A percentile compares a stretch with the other conserved stretches of the same genome.
phyloP scores from a whole-genome alignment of 805 yeast genomes.

The Candida schatavii region DNA sequence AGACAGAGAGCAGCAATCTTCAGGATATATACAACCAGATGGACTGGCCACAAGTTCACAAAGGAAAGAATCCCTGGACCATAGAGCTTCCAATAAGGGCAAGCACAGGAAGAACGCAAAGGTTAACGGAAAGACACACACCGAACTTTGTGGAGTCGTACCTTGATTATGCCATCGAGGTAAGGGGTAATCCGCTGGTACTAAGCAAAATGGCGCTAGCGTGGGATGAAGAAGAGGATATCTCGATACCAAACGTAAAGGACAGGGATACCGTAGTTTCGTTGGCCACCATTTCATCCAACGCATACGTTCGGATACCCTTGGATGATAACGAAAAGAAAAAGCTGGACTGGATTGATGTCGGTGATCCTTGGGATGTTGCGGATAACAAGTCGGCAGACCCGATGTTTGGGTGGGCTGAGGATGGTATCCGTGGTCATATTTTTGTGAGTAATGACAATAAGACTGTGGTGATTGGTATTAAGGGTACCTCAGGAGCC shows the following conservation, averaged over 20 bases:
- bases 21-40: constrained; percentile 17
- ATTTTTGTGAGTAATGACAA: constrained; percentile 63
- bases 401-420: constrained; percentile 82
- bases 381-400: constrained; percentile 56
- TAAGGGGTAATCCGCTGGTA: constrained; percentile 34
- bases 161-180: constrained; percentile 51
- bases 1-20: constrained; percentile 9
- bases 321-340: constrained; percentile 43
- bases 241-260: constrained; percentile 67
- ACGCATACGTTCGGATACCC: constrained; percentile 85
- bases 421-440: constrained; percentile 85
- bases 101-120: constrained; percentile 17
- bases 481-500: constrained; percentile 92
- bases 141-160: constrained; percentile 70
- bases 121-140: constrained; percentile 36
- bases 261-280: constrained; percentile 73
- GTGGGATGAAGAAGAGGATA: constrained; percentile 55
- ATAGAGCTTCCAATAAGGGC: constrained; percentile 28
- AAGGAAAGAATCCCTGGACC: constrained; percentile 39
- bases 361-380: constrained; percentile 43
- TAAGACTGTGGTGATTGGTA: constrained; percentile 67
- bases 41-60: constrained; percentile 37
- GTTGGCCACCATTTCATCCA: constrained; percentile 81
- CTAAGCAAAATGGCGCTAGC: constrained; percentile 47
- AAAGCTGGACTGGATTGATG: constrained; percentile 83